Conservation (phyloP, 2,329 filamentous ascomycete genomes). For the Colletotrichum sp. region DNA sequence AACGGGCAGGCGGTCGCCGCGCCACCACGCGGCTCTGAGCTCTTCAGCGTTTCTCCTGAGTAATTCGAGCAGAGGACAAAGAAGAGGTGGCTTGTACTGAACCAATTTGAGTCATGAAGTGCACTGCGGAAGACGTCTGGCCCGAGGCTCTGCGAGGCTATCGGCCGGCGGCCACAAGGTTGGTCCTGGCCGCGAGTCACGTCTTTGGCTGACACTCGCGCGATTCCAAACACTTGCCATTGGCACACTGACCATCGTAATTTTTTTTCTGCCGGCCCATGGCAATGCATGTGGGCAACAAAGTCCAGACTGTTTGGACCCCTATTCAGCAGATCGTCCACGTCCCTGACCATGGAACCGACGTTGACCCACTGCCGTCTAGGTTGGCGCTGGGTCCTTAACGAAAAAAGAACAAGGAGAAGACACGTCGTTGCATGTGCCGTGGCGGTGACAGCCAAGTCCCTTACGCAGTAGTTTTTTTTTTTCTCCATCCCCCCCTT, state of each 20-base stretch:
- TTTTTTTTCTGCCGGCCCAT: slow-evolving; percentile 1
- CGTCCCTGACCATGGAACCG: neutral
- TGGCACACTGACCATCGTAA: neutral
- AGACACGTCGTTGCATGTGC: slow-evolving; percentile 1
- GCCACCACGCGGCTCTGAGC: neutral
- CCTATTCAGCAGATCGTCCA: slow-evolving; percentile 13
- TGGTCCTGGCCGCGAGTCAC: slow-evolving; percentile 3
- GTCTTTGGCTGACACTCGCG: neutral
- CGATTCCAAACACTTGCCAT: slow-evolving; percentile 5
- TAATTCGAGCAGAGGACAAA: neutral
- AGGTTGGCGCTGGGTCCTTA: neutral
- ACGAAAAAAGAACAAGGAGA: slow-evolving; percentile 3
- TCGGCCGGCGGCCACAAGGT: neutral
- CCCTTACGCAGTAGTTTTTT: neutral
- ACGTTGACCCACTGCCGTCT: neutral
- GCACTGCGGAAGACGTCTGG: neutral
- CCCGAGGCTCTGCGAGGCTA: neutral
- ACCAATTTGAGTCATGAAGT: slow-evolving; percentile 5
- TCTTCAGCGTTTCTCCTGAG: neutral
- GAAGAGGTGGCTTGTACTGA: neutral
- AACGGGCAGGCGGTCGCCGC: neutral
- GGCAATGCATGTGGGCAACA: neutral
- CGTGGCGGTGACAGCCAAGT: slow-evolving; percentile 5
- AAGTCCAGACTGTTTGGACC: slow-evolving; percentile 7
- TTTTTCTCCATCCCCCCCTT: neutral